Percentiles rank a stretch among this genome's conserved stretches.
These are phyloP conservation scores for Entomortierella chlamydospora DNA, from an alignment of 192 early-diverging fungal species.

Conservation along the genomic window DNA sequence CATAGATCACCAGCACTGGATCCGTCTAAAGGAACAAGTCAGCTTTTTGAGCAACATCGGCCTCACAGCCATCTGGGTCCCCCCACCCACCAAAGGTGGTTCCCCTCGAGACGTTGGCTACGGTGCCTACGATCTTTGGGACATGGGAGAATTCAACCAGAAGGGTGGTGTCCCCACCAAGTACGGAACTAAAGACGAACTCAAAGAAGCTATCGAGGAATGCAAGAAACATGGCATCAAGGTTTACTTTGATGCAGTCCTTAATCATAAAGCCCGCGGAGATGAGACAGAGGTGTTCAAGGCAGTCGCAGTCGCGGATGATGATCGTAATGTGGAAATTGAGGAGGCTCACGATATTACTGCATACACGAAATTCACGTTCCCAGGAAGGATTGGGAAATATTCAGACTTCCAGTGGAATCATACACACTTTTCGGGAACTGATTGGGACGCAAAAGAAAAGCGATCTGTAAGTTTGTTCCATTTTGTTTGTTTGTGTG, in stretches of 20 bases:
- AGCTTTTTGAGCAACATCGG: conserved; percentile 51
- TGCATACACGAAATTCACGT: conserved; percentile 57
- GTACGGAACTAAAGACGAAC: conserved; percentile 61
- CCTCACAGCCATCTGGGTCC: conserved; percentile 61
- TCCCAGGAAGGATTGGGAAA: conserved; percentile 52
- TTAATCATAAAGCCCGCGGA: conserved; percentile 60
- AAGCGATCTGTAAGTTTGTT: background rate
- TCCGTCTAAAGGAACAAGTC: conserved; percentile 55
- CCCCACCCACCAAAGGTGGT: conserved; percentile 59
- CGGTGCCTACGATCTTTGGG: conserved; percentile 61
- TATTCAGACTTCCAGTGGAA: conserved; percentile 59
- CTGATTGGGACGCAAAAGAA: conserved; percentile 54
- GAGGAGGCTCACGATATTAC: conserved; percentile 52
- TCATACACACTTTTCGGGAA: conserved; percentile 56
- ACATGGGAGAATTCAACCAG: conserved; percentile 63
- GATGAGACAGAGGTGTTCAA: conserved; percentile 59
- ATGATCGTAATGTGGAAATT: conserved; percentile 55
- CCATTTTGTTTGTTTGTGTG: no score
- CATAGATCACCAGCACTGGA: conserved; percentile 37
- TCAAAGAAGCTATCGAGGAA: conserved; percentile 55
- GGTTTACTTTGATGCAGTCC: conserved; percentile 58
- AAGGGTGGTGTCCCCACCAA: conserved; percentile 62
- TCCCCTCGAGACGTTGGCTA: conserved; percentile 51
- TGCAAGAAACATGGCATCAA: conserved; percentile 44
- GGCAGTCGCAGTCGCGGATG: conserved; percentile 51